Evolutionary conservation across 768 basidiomycete genomes (phyloP).

Genomic region (Rhodosporidiobolus odoratus): DNA sequence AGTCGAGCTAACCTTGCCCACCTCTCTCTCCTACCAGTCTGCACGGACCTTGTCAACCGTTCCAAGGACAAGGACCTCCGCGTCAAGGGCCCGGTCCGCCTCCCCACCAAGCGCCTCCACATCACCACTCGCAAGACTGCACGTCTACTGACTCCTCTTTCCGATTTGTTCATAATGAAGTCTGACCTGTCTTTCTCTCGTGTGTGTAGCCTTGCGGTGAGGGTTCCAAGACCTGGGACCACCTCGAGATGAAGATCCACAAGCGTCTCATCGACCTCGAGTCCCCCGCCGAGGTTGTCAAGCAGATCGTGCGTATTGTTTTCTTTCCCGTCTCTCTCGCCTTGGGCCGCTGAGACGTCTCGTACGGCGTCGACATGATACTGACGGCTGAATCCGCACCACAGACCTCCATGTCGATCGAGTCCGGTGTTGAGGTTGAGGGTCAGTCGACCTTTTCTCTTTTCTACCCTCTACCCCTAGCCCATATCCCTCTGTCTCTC

Average conservation of each 20-base stretch:
- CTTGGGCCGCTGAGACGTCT: not conserved
- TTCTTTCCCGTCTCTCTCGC: not conserved
- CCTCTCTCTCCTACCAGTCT: conserved; percentile 59
- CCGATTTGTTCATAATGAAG: not conserved
- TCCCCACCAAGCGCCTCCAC: conserved; percentile 97
- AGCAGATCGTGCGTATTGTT: conserved; percentile 82
- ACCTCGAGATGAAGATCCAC: conserved; percentile 98
- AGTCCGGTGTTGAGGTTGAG: conserved; percentile 92
- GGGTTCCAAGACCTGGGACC: conserved; percentile 99
- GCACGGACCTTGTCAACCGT: conserved; percentile 88
- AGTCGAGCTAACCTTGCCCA: not conserved
- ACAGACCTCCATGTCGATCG: conserved; percentile 95
- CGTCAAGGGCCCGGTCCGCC: conserved; percentile 96
- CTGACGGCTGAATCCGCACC: conserved; percentile 9
- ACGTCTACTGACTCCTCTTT: conserved; percentile 41
- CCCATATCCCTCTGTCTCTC: not conserved
- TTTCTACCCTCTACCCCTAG: not conserved
- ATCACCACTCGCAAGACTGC: conserved; percentile 99
- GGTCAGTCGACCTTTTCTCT: conserved; percentile 1
- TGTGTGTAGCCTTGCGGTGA: conserved; percentile 86
- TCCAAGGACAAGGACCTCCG: conserved; percentile 99
- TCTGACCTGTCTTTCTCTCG: conserved; percentile 11
- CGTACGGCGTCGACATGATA: too few species aligned
- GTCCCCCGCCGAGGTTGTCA: conserved; percentile 97
- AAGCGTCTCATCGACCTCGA: conserved; percentile 99